Percentiles rank a stretch among this genome's conserved stretches.
phyloP scores from a whole-genome alignment of 2,329 filamentous ascomycete genomes.

The Talaromyces sp. region DNA sequence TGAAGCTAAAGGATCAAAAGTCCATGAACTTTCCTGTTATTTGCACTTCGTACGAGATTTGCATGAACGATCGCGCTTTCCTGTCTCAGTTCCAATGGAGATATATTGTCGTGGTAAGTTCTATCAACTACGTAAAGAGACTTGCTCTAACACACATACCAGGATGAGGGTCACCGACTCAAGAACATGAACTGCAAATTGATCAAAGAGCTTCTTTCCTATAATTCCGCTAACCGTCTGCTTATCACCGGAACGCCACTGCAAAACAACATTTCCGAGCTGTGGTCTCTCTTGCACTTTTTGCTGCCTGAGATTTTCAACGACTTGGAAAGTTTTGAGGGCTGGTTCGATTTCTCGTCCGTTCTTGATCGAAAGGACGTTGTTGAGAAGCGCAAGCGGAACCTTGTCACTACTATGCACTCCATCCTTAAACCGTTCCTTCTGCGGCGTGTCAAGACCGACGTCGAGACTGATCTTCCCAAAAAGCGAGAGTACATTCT shows the following conservation, averaged over 20 bases:
- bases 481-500: slow-evolving; percentile 96
- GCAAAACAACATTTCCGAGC: slow-evolving; percentile 89
- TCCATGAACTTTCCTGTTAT: slow-evolving; percentile 78
- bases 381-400: slow-evolving; percentile 70
- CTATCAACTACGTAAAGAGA: neutral
- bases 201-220: slow-evolving; percentile 81
- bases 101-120: slow-evolving; percentile 81
- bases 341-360: slow-evolving; percentile 95
- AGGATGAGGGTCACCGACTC: slow-evolving; percentile 94
- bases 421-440: slow-evolving; percentile 88
- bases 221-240: slow-evolving; percentile 82
- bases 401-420: slow-evolving; percentile 81
- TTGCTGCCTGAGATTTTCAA: slow-evolving; percentile 89
- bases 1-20: slow-evolving; percentile 63
- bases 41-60: slow-evolving; percentile 94
- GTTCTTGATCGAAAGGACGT: slow-evolving; percentile 80
- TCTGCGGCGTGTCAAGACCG: slow-evolving; percentile 81
- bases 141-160: neutral
- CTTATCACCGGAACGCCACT: slow-evolving; percentile 92
- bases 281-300: slow-evolving; percentile 95
- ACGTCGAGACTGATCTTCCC: slow-evolving; percentile 85
- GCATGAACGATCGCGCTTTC: slow-evolving; percentile 79
- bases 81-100: slow-evolving; percentile 87
- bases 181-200: slow-evolving; percentile 94
- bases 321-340: slow-evolving; percentile 86